Percentiles rank a stretch among this genome's conserved stretches.
phyloP scores from a whole-genome alignment of 2,329 filamentous ascomycete genomes.

The Neoarthrinium moseri region DNA sequence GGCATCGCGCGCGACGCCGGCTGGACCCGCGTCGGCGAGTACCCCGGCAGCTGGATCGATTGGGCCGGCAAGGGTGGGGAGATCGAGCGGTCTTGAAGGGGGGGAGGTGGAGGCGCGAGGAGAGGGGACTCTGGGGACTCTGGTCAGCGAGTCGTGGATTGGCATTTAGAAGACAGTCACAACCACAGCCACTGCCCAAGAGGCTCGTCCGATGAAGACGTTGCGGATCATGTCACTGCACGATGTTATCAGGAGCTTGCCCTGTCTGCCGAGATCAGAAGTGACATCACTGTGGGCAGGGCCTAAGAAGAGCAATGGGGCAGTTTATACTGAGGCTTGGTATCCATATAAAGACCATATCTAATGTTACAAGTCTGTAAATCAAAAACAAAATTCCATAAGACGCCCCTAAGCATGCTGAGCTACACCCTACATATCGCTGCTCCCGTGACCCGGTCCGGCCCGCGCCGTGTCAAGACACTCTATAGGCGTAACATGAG shows the following conservation, averaged over 20 bases:
- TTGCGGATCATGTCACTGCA: no score
- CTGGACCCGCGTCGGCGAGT: slow-evolving; percentile 71
- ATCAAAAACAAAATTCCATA: background rate
- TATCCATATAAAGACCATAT: background rate
- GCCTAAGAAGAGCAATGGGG: no score
- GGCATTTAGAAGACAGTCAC: no score
- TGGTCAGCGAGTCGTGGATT: background rate
- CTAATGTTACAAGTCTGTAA: slow-evolving; percentile 10
- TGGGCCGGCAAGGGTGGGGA: slow-evolving; percentile 74
- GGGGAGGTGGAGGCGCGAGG: background rate
- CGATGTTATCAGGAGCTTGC: no score
- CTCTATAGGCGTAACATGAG: slow-evolving; percentile 6
- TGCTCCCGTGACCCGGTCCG: background rate
- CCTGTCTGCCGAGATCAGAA: no score
- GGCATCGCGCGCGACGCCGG: slow-evolving; percentile 74
- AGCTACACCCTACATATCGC: background rate
- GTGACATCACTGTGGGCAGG: no score
- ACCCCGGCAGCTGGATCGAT: slow-evolving; percentile 76
- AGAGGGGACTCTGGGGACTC: no score
- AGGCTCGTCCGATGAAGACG: no score
- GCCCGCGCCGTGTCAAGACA: background rate
- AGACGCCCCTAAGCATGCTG: slow-evolving; percentile 3
- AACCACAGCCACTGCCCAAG: no score
- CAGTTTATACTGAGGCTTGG: background rate
- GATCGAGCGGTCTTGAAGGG: slow-evolving; percentile 43